Base-by-base conservation (phyloP, 2,329 filamentous ascomycete species). In the Coccinonectria pachysandricola region DNA sequence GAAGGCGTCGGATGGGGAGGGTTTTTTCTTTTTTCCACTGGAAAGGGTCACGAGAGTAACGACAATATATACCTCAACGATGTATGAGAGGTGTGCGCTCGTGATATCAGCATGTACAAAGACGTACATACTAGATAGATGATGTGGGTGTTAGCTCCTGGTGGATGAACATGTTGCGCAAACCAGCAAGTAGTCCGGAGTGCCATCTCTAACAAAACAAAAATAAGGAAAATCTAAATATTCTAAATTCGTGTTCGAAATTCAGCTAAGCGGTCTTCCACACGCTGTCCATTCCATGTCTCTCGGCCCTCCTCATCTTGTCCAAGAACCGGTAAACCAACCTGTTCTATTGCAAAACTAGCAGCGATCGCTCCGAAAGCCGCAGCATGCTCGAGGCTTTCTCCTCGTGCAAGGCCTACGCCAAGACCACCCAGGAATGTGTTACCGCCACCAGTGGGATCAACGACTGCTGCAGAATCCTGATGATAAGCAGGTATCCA, bases 361-460 rank as follows among this genome's bases (percentile, higher is more conserved):
- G 91, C 88, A 3, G 85, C 79, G 5, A 96, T 68, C 23, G 73
- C 79, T 4, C 78, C 91, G 73, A 79, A 88, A 0, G 72, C 64
- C 5, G 81, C 76, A 5, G 85, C 86, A 43, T 84, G 75, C 34
- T 77, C 72, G 20, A 82, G 61, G 14, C 53, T 48, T 40, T 68
- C 62, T 2, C 71, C 75, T 27, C 79, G 59, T 16, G 64, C 75
- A 39, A 79, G 54, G 1, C 64, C 74, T 8, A 76, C 61, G 0
- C 64, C 59, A 23, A 75, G 41, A n/a, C 69, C 68, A 12, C 68
- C 68, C 13, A 95, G 62, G 44, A 95, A 96, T 0, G 81, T 78
- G 54, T 98, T 98, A 1, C 91, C 91, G 12, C 86, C 91, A 7
- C 91, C 91, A 0, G 91, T 96, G 1, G 88, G 87, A 53, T 96